Evolutionary conservation across 768 basidiomycete genomes (phyloP), one percentile per base, ranked within the genome.

Genomic region (Lentinula raphanica): DNA sequence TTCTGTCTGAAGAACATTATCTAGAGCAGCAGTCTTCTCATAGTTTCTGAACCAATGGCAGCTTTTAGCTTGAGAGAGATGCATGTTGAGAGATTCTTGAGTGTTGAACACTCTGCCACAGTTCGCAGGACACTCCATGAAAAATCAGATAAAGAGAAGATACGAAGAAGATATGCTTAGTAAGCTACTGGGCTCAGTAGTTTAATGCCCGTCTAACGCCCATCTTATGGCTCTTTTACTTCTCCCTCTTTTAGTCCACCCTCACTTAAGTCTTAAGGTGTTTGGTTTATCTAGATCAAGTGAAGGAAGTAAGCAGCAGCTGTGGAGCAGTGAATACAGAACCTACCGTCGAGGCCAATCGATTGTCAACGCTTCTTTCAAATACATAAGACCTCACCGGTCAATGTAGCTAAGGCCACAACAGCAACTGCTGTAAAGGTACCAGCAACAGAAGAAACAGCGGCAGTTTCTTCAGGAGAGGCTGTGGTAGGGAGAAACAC

Each of bases 361-460:
- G 36, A 23, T 3, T 32, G 23, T 36, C 39, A 15, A 32, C 42
- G 28, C 27, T 35, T 59, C 15, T 40, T 59, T 23, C 49, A 27
- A 9, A 59, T 54, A 38, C 31, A 42, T 12, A 53, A 29, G 13
- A 42, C n/a, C 27, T 40, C 15, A 27, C 49, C 50, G 28, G 49
- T 39, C 12, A 59, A 15, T 21, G 53, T 49, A 15, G 50, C 38
- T 19, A 59, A 42, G 31, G 23, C 49, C 11, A 46, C 50, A 9
- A 59, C n/a, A 5, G 57, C 35, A 17, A 58, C 57, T 8, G 38
- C 50, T 21, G 50, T 45, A 27, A 59, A 59, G 15, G 58, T 59
- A n/a, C 58, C 58, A 12, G 58, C 58, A 6, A 59, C 58, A 31
- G 51, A 32, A 5, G 36, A 19, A 0, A 36, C 51, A 21, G 8